A percentile compares a stretch with the other conserved stretches of the same genome.
Conservation (phyloP, 2,329 filamentous ascomycete genomes). For the Cercospora canescens region DNA sequence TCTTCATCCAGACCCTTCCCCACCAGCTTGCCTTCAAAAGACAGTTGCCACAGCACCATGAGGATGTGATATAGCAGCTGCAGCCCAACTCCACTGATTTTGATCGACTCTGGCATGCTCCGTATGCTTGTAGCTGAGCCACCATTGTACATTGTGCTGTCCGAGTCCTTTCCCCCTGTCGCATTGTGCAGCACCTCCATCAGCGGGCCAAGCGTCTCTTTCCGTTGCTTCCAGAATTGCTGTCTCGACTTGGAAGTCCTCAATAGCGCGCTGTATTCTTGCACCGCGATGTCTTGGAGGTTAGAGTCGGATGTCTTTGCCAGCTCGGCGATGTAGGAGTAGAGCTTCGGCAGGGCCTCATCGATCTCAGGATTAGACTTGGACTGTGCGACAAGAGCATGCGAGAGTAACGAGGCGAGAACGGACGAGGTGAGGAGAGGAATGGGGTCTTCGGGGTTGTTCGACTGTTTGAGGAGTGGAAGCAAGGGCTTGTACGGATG, state of each 20-base stretch:
- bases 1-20: constrained; percentile 86
- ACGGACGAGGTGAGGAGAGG: constrained; percentile 88
- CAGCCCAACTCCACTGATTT: constrained; percentile 73
- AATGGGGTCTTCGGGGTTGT: constrained; percentile 81
- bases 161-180: constrained; percentile 70
- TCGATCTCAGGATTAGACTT: constrained; percentile 63
- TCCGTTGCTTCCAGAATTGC: constrained; percentile 88
- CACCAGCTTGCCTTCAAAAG: constrained; percentile 73
- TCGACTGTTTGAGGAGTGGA: constrained; percentile 79
- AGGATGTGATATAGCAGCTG: constrained; percentile 94
- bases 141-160: constrained; percentile 58
- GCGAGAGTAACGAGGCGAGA: constrained; percentile 74
- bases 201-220: constrained; percentile 79
- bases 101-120: constrained; percentile 66
- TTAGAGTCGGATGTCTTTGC: constrained; percentile 84
- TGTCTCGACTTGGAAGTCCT: constrained; percentile 71
- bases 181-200: constrained; percentile 76
- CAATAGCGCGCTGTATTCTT: constrained; percentile 83
- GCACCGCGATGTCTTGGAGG: constrained; percentile 92
- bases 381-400: constrained; percentile 61
- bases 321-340: constrained; percentile 81
- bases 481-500: constrained; percentile 75
- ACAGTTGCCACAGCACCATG: constrained; percentile 92
- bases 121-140: constrained; percentile 36
- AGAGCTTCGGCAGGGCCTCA: constrained; percentile 76